Percentiles rank a stretch among this genome's conserved stretches.
These are phyloP conservation scores for Geosmithia flava DNA, from an alignment of 2,329 filamentous ascomycete genomes.

Conservation along the genomic window DNA sequence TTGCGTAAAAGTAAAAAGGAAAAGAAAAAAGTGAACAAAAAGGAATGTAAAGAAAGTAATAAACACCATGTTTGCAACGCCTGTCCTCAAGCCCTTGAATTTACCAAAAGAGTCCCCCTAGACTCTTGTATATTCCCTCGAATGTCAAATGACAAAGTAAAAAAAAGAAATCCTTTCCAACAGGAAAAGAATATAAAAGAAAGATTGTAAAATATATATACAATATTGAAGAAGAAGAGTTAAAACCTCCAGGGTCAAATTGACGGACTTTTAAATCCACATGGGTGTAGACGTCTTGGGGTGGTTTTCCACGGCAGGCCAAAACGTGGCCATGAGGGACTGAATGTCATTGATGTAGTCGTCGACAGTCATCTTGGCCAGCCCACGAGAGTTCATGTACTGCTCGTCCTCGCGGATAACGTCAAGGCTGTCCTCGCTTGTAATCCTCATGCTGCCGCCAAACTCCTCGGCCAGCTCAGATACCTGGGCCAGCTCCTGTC, in stretches of 20 bases:
- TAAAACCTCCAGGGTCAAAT: not conserved
- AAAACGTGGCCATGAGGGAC: conserved; percentile 51
- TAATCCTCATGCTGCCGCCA: conserved; percentile 39
- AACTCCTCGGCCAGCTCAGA: conserved; percentile 90
- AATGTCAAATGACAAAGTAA: not conserved
- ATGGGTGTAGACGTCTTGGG: not conserved
- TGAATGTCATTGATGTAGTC: conserved; percentile 80
- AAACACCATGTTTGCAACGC: not conserved
- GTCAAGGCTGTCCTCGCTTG: conserved; percentile 18
- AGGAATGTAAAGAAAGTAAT: no score
- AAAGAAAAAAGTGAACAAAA: no score
- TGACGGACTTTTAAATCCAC: conserved; percentile 2
- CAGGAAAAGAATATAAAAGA: not conserved
- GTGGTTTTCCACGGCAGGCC: conserved; percentile 17
- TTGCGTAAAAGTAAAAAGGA: no score
- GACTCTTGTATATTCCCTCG: not conserved
- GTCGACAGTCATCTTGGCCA: conserved; percentile 62
- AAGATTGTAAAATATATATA: conserved; percentile 1
- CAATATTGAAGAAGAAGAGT: not conserved
- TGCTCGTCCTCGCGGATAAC: conserved; percentile 54
- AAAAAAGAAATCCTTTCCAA: not conserved
- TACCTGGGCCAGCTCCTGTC: conserved; percentile 80
- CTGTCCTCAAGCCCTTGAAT: not conserved
- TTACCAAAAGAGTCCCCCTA: not conserved
- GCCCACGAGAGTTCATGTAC: conserved; percentile 55